Percentiles rank a stretch among this genome's conserved stretches.
phyloP scores from a whole-genome alignment of 148 eudicot species.

The Bassia scoparia region DNA sequence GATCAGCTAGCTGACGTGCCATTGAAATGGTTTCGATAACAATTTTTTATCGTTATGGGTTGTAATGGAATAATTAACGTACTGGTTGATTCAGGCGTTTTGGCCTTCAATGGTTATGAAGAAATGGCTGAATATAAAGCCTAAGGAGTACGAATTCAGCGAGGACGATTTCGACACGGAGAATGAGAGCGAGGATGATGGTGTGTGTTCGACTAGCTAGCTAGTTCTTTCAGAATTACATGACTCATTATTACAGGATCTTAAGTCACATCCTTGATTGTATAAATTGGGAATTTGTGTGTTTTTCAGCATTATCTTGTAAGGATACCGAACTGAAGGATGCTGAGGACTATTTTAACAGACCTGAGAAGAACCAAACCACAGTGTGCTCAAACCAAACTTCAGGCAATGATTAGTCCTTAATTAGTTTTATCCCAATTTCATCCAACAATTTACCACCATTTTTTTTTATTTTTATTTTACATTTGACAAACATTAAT shows the following conservation, averaged over 20 bases:
- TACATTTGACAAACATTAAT: too few species aligned
- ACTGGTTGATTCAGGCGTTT: slow-evolving; percentile 48
- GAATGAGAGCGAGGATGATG: slow-evolving; percentile 83
- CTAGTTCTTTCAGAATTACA: too few species aligned
- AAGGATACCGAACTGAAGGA: slow-evolving; percentile 37
- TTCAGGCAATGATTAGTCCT: slow-evolving; percentile 32
- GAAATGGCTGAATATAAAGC: slow-evolving; percentile 90
- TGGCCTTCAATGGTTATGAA: slow-evolving; percentile 93
- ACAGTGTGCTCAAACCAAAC: slow-evolving; percentile 35
- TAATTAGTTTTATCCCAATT: background rate
- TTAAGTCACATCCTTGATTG: too few species aligned
- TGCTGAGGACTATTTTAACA: slow-evolving; percentile 28
- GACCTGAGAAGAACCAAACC: slow-evolving; percentile 32
- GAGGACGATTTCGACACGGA: slow-evolving; percentile 92
- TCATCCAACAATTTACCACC: too few species aligned
- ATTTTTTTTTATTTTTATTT: too few species aligned
- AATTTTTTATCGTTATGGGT: too few species aligned
- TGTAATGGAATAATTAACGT: background rate
- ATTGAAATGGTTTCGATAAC: too few species aligned
- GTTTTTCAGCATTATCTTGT: slow-evolving; percentile 39
- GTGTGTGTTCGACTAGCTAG: slow-evolving; percentile 31
- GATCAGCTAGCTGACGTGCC: too few species aligned
- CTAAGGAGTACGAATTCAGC: slow-evolving; percentile 74
- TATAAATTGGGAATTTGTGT: background rate
- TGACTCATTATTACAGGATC: too few species aligned